Percentiles rank a stretch among this genome's conserved stretches.
These are phyloP conservation scores for Tagetes erecta DNA, from an alignment of 129 eudicot genomes.

Conservation along the genomic window DNA sequence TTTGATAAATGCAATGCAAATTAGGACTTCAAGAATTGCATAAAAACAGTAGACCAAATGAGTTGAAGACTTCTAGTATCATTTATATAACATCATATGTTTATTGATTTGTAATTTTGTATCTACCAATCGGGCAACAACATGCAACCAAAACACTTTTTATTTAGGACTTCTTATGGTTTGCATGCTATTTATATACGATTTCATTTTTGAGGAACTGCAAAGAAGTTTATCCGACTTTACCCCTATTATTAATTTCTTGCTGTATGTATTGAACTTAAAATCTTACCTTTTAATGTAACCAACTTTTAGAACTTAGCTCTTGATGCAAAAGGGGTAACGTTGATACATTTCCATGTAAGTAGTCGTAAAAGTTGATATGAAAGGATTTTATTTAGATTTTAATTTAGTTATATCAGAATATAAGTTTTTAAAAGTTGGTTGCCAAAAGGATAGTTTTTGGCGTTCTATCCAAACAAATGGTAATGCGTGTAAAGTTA, in stretches of 20 bases:
- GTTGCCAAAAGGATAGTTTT: neutral
- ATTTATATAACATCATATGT: neutral
- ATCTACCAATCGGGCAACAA: neutral
- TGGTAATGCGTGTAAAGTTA: neutral
- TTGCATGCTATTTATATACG: neutral
- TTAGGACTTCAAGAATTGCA: neutral
- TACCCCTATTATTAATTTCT: neutral
- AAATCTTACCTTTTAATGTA: neutral
- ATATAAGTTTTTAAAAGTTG: neutral
- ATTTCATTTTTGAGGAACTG: neutral
- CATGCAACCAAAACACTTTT: neutral
- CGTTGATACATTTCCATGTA: neutral
- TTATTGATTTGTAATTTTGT: neutral
- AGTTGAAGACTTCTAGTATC: neutral
- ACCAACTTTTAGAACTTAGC: neutral
- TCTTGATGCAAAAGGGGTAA: neutral
- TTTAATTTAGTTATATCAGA: neutral
- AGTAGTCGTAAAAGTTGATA: neutral
- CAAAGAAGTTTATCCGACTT: neutral
- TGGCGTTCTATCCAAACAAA: neutral
- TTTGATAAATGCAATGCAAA: neutral
- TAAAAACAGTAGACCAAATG: neutral
- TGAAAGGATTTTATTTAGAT: neutral
- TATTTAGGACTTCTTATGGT: neutral
- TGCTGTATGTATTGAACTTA: neutral